Evolutionary conservation across 441 rosid genomes (phyloP).

Genomic region (Capsella rubella): DNA sequence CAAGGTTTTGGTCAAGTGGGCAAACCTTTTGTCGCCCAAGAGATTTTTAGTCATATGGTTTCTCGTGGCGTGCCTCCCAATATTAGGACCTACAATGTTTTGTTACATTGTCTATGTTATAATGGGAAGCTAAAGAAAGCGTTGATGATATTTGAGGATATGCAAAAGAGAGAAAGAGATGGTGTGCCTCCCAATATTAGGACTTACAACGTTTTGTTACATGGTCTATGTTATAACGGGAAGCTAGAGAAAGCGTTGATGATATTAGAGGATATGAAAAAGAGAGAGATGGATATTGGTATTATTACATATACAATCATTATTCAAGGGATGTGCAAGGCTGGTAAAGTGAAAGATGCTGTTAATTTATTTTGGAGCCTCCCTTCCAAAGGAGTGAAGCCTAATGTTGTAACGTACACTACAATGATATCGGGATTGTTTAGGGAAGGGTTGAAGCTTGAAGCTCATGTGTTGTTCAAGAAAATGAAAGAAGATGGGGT

Average conservation of each 20-base stretch:
- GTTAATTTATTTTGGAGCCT: slow-evolving; percentile 38
- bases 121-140: slow-evolving; percentile 45
- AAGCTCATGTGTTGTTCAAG: slow-evolving; percentile 35
- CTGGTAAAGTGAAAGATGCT: slow-evolving; percentile 39
- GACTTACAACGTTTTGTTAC: slow-evolving; percentile 45
- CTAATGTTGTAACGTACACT: slow-evolving; percentile 41
- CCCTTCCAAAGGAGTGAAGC: slow-evolving; percentile 35
- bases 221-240: slow-evolving; percentile 39
- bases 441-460: slow-evolving; percentile 37
- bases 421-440: slow-evolving; percentile 37
- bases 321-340: slow-evolving; percentile 44
- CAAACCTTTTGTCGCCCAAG: slow-evolving; percentile 32
- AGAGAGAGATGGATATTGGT: slow-evolving; percentile 35
- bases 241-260: slow-evolving; percentile 43
- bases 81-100: slow-evolving; percentile 42
- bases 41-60: slow-evolving; percentile 39
- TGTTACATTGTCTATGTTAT: slow-evolving; percentile 40
- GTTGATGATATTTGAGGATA: slow-evolving; percentile 35
- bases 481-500: slow-evolving; percentile 40
- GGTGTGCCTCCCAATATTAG: slow-evolving; percentile 37
- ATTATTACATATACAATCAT: slow-evolving; percentile 34
- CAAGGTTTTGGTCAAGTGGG: slow-evolving; percentile 42
- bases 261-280: slow-evolving; percentile 39
- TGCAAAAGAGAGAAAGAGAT: slow-evolving; percentile 35
- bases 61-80: slow-evolving; percentile 37